These are phyloP conservation scores for Salix caprea DNA, from an alignment of 345 rosid species.

Conservation along the genomic window DNA sequence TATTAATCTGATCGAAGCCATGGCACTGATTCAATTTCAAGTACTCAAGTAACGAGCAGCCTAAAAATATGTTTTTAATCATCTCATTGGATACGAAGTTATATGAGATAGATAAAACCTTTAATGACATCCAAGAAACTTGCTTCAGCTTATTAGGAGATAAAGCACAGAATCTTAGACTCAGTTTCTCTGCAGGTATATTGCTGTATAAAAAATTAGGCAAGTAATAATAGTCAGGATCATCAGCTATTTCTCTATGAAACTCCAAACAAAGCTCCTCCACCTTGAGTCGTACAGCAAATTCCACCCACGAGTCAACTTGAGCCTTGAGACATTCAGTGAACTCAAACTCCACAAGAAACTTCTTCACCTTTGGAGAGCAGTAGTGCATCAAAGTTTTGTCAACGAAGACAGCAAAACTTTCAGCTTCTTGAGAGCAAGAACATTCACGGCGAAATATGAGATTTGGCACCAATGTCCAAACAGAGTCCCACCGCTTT, in stretches of 20 bases:
- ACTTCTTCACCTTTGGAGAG: neutral
- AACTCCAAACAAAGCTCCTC: neutral
- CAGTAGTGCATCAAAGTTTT: neutral
- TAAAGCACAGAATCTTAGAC: neutral
- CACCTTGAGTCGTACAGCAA: neutral
- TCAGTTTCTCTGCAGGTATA: neutral
- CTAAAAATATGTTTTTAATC: neutral
- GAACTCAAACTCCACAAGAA: neutral
- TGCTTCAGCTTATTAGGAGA: no score
- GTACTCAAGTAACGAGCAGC: neutral
- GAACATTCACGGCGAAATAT: neutral
- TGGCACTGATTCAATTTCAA: neutral
- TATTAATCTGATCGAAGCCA: neutral
- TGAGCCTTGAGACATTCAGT: neutral
- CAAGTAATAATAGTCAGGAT: neutral
- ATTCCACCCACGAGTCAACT: neutral
- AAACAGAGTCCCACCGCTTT: constrained; percentile 9
- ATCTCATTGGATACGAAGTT: neutral
- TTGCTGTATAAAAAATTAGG: neutral
- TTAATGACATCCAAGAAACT: constrained; percentile 5
- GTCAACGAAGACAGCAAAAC: neutral
- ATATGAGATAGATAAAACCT: neutral
- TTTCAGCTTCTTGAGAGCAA: neutral
- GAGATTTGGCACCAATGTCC: constrained; percentile 12
- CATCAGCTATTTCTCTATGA: no score